These are phyloP conservation scores for Mycena crocata DNA, from an alignment of 768 basidiomycete species.

Conservation along the genomic window DNA sequence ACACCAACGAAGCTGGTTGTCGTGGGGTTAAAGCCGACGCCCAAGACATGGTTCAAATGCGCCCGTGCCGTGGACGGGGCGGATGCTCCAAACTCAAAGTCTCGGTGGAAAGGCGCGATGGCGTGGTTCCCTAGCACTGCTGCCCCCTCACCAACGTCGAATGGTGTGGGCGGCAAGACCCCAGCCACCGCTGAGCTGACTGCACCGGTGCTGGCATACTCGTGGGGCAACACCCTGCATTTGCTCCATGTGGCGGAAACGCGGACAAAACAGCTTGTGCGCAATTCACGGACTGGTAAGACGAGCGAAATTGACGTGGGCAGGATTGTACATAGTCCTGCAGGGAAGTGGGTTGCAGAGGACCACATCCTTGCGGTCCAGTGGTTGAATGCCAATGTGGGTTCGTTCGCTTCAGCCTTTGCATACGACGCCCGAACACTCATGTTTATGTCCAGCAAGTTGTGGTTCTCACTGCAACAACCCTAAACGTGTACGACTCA, in stretches of 20 bases:
- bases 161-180: conserved; percentile 34
- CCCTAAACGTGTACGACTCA: conserved; percentile 79
- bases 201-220: conserved; percentile 81
- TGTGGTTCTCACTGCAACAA: conserved; percentile 64
- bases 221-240: conserved; percentile 81
- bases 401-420: conserved; percentile 52
- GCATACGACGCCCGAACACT: conserved; percentile 10
- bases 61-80: conserved; percentile 65
- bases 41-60: conserved; percentile 91
- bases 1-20: conserved; percentile 93
- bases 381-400: conserved; percentile 90
- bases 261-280: conserved; percentile 59
- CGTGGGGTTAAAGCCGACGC: conserved; percentile 91
- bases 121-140: conserved; percentile 83
- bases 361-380: conserved; percentile 79
- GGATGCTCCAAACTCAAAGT: conserved; percentile 52
- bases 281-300: conserved; percentile 71
- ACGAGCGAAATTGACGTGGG: conserved; percentile 69
- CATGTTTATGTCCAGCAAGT: conserved; percentile 66
- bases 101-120: conserved; percentile 70
- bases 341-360: conserved; percentile 68
- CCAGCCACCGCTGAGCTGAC: conserved; percentile 38
- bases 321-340: conserved; percentile 70
- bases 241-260: conserved; percentile 76
- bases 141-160: conserved; percentile 33